Percentiles rank a stretch among this genome's conserved stretches.
Evolutionary conservation across 106 monocot genomes (phyloP).

Genomic region (Apostasia ramifera): DNA sequence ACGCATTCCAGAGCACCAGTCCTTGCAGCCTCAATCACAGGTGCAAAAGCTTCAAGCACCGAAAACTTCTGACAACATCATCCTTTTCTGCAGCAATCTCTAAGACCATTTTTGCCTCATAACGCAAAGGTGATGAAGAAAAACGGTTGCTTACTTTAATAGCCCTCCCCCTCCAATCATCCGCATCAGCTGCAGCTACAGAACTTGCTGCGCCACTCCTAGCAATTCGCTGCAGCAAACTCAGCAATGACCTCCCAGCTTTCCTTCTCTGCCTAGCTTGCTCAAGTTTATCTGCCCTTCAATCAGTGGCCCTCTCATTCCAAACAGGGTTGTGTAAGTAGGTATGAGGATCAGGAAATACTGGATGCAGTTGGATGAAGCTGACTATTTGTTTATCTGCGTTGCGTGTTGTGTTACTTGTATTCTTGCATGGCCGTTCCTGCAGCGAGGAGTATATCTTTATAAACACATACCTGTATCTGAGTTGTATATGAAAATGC

Average conservation of each 20-base stretch:
- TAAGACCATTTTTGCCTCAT: slow-evolving; percentile 52
- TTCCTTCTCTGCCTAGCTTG: slow-evolving; percentile 61
- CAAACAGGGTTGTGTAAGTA: slow-evolving; percentile 65
- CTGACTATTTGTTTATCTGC: no score
- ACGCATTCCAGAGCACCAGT: slow-evolving; percentile 22
- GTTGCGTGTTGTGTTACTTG: no score
- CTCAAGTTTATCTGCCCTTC: slow-evolving; percentile 41
- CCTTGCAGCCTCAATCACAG: slow-evolving; percentile 48
- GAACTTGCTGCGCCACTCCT: slow-evolving; percentile 18
- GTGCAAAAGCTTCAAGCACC: slow-evolving; percentile 58
- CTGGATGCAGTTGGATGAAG: no score
- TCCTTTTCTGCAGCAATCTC: slow-evolving; percentile 19
- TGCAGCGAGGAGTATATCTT: no score
- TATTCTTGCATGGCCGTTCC: no score
- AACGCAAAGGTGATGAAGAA: slow-evolving; percentile 45
- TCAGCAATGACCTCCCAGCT: slow-evolving; percentile 70
- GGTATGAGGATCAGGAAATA: slow-evolving; percentile 69
- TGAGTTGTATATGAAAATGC: no score
- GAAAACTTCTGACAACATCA: slow-evolving; percentile 21
- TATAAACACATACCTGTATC: no score
- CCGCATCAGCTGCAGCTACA: slow-evolving; percentile 6
- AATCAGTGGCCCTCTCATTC: slow-evolving; percentile 38
- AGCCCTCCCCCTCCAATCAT: slow-evolving; percentile 39
- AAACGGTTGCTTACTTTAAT: slow-evolving; percentile 43
- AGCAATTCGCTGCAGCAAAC: slow-evolving; percentile 54